Evolutionary conservation across 2,329 filamentous ascomycete species (phyloP).

Genomic region (Ascochyta rabiei): DNA sequence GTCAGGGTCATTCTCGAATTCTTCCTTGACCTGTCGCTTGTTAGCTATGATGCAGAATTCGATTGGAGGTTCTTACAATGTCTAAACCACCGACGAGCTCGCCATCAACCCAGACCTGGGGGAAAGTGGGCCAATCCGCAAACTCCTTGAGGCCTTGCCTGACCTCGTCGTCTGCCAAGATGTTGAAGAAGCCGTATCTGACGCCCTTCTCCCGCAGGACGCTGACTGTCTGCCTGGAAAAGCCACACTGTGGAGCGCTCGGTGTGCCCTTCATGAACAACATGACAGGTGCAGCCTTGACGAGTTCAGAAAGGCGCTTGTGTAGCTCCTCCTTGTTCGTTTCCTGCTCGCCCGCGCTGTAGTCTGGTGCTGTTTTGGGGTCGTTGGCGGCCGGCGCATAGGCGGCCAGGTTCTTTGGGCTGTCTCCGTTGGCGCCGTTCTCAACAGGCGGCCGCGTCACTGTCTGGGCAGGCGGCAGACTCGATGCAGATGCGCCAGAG

Average conservation of each 20-base stretch:
- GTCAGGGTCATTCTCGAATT: constrained; percentile 79
- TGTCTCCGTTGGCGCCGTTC: constrained; percentile 39
- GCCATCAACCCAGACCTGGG: constrained; percentile 89
- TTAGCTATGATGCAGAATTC: constrained; percentile 28
- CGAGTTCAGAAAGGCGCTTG: constrained; percentile 78
- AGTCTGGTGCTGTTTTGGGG: constrained; percentile 55
- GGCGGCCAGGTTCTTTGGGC: constrained; percentile 49
- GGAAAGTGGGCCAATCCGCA: constrained; percentile 98
- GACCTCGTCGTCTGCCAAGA: constrained; percentile 95
- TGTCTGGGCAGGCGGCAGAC: constrained; percentile 50
- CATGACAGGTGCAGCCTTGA: constrained; percentile 97
- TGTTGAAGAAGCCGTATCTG: constrained; percentile 99
- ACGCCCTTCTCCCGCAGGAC: constrained; percentile 88
- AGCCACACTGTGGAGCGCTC: constrained; percentile 85
- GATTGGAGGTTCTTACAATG: constrained; percentile 70
- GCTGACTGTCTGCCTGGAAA: constrained; percentile 86
- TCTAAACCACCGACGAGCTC: constrained; percentile 93
- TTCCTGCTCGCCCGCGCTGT: constrained; percentile 49
- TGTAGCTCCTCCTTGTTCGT: constrained; percentile 80
- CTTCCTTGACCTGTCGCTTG: constrained; percentile 79
- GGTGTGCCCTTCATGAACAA: constrained; percentile 99
- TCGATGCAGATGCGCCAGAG: constrained; percentile 44
- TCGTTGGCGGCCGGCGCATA: constrained; percentile 54
- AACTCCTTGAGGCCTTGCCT: constrained; percentile 95
- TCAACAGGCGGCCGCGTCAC: constrained; percentile 54